These are phyloP conservation scores for Mycogone perniciosa DNA, from an alignment of 2,329 filamentous ascomycete genomes.

Conservation along the genomic window DNA sequence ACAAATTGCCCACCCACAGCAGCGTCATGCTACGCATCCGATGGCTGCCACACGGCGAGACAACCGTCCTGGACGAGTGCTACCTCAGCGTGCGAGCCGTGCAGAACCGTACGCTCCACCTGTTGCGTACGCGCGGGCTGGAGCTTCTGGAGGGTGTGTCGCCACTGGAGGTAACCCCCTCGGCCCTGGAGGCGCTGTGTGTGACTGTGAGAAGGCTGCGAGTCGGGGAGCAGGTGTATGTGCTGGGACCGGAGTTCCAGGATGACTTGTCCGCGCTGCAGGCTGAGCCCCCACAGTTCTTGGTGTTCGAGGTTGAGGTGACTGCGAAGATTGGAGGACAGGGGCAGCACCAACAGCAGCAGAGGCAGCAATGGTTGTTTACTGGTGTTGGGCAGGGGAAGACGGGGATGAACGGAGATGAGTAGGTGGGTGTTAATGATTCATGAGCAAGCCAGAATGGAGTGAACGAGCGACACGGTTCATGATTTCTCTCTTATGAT, in stretches of 20 bases:
- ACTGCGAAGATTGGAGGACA: neutral
- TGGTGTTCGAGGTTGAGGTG: slow-evolving; percentile 5
- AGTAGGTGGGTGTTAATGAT: too few relatives aligned
- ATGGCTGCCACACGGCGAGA: slow-evolving; percentile 24
- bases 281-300: slow-evolving; percentile 10
- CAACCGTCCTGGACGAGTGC: slow-evolving; percentile 25
- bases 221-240: slow-evolving; percentile 18
- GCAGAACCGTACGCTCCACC: slow-evolving; percentile 15
- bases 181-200: slow-evolving; percentile 2
- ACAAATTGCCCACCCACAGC: neutral
- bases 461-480: too few relatives aligned
- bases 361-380: neutral
- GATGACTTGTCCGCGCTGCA: slow-evolving; percentile 22
- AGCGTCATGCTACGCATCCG: slow-evolving; percentile 21
- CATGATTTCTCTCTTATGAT: too few relatives aligned
- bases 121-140: slow-evolving; percentile 16
- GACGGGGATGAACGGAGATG: neutral
- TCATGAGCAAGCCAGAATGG: too few relatives aligned
- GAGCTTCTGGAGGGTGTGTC: slow-evolving; percentile 7
- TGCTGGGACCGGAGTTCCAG: slow-evolving; percentile 19
- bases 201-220: slow-evolving; percentile 19
- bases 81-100: slow-evolving; percentile 29
- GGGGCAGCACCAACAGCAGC: neutral
- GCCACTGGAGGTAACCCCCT: slow-evolving; percentile 1
- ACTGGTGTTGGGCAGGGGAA: neutral